Conservation (phyloP, 2,329 filamentous ascomycete species). For the Alternaria arbusti region DNA sequence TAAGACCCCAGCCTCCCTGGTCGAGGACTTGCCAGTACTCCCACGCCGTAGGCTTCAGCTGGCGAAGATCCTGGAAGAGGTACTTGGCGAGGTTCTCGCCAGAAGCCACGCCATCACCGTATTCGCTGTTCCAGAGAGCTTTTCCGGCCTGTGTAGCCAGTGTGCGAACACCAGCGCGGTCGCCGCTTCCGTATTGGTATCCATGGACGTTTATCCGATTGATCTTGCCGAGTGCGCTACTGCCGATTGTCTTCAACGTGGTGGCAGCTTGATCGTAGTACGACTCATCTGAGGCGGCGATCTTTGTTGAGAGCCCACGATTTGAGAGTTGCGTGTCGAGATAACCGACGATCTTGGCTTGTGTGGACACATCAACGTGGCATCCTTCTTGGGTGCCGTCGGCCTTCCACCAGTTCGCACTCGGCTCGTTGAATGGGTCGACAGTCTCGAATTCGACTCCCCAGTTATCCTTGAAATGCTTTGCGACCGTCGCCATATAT, state of each 20-base stretch:
- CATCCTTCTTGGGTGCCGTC: conserved; percentile 15
- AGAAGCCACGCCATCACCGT: conserved; percentile 5
- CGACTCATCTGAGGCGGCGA: conserved; percentile 11
- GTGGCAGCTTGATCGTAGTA: conserved; percentile 13
- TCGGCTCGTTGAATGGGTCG: conserved; percentile 13
- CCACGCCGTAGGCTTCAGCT: conserved; percentile 10
- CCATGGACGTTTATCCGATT: conserved; percentile 9
- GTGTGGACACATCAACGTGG: conserved; percentile 7
- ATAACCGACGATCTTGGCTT: conserved; percentile 4
- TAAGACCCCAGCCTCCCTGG: conserved; percentile 7
- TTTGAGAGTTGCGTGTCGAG: conserved; percentile 7
- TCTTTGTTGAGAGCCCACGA: conserved; percentile 3
- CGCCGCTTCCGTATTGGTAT: conserved; percentile 7
- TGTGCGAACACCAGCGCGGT: conserved; percentile 2
- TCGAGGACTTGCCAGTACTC: conserved; percentile 12
- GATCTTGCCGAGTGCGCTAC: conserved; percentile 9
- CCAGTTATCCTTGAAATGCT: conserved; percentile 9
- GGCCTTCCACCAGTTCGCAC: conserved; percentile 14
- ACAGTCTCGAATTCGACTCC: conserved; percentile 9
- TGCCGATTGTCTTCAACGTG: conserved; percentile 6
- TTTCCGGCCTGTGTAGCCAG: conserved; percentile 4
- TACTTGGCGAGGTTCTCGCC: conserved; percentile 5
- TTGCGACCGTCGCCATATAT: conserved; percentile 11
- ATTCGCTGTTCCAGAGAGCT: conserved; percentile 11
- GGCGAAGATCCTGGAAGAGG: conserved; percentile 7